Percentiles rank a stretch among this genome's conserved stretches.
Evolutionary conservation across 164 flowering plant species (phyloP).

Genomic region (Nymphaea thermarum): DNA sequence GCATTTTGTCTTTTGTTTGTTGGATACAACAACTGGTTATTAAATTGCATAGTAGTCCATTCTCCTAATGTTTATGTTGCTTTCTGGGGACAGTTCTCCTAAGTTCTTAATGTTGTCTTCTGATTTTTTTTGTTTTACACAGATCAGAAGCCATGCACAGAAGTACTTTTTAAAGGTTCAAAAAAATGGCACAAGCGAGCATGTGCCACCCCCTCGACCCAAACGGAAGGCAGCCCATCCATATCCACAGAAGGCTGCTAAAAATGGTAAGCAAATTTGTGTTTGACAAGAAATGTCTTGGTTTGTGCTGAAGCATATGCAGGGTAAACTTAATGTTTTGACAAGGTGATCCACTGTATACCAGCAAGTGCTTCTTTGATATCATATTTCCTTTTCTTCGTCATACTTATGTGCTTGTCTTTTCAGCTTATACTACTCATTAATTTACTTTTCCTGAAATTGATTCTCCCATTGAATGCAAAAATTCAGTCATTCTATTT

Average conservation of each 20-base stretch:
- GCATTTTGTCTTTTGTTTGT: too few species aligned
- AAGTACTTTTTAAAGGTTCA: slow-evolving; percentile 93
- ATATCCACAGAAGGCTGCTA: slow-evolving; percentile 80
- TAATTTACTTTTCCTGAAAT: too few species aligned
- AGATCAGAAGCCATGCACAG: slow-evolving; percentile 98
- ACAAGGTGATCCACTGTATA: too few species aligned
- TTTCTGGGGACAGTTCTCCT: neutral
- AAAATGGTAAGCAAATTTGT: slow-evolving; percentile 36
- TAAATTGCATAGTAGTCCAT: too few species aligned
- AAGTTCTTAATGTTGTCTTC: neutral
- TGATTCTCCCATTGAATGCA: neutral
- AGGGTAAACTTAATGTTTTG: neutral
- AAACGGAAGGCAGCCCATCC: slow-evolving; percentile 94
- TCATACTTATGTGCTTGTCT: neutral
- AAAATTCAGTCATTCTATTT: neutral
- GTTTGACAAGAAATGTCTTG: neutral
- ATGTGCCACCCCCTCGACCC: slow-evolving; percentile 96
- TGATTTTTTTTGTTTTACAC: slow-evolving; percentile 5
- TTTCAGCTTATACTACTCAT: neutral
- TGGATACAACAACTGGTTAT: too few species aligned
- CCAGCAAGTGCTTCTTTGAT: neutral
- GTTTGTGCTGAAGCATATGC: neutral
- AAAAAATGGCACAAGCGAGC: slow-evolving; percentile 78
- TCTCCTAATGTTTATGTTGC: neutral
- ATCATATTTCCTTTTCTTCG: too few species aligned